A percentile compares a stretch with the other conserved stretches of the same genome.
These are phyloP conservation scores for Albifimbria verrucaria DNA, from an alignment of 2,329 filamentous ascomycete genomes.

Conservation along the genomic window DNA sequence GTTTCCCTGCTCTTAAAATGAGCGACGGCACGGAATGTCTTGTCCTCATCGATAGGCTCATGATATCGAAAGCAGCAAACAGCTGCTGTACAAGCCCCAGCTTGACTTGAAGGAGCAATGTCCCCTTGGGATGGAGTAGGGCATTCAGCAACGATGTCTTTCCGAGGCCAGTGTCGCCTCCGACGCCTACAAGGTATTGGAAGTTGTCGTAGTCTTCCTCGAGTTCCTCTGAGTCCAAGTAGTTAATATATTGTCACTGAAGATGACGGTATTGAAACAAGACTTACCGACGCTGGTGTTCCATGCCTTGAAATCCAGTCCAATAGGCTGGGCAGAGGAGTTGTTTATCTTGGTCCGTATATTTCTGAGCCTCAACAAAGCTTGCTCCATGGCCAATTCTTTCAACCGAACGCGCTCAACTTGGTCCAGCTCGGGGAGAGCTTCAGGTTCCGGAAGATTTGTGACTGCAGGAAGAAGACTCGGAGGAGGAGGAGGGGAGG, in stretches of 20 bases:
- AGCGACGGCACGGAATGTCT: constrained; percentile 2
- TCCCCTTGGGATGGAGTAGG: constrained; percentile 2
- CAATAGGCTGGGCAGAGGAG: neutral
- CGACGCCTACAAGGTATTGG: neutral
- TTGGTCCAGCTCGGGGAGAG: no score
- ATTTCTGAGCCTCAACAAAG: no score
- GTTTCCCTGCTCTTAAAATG: constrained; percentile 10
- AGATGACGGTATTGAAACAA: neutral
- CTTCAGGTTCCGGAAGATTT: no score
- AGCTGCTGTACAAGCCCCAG: constrained; percentile 14
- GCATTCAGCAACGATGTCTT: constrained; percentile 14
- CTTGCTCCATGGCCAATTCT: no score
- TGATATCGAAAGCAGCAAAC: constrained; percentile 12
- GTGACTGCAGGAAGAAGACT: no score
- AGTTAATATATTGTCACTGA: neutral
- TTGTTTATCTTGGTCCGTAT: no score
- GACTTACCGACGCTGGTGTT: neutral
- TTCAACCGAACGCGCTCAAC: no score
- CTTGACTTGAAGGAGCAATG: constrained; percentile 10
- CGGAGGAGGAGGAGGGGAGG: no score
- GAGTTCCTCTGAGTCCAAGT: neutral
- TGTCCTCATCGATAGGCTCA: neutral
- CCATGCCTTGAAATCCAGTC: neutral
- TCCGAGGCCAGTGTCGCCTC: constrained; percentile 14
- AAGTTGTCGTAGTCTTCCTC: neutral